phyloP scores from a whole-genome alignment of 768 basidiomycete species.

The Royoungia palumana region DNA sequence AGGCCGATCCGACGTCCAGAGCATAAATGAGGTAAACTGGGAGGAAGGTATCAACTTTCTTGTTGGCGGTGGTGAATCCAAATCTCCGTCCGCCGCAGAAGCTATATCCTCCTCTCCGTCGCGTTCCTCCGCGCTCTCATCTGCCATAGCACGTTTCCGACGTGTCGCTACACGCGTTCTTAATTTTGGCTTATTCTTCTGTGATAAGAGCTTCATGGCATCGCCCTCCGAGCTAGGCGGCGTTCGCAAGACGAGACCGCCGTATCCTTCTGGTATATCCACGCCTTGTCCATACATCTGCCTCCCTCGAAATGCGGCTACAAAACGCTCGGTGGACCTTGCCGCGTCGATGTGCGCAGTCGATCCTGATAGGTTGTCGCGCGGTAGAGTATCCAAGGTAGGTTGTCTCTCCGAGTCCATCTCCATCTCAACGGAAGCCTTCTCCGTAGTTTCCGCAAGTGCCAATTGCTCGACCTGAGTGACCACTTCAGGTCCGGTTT shows the following conservation, averaged over 20 bases:
- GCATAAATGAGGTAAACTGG: slow-evolving; percentile 61
- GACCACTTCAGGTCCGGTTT: not conserved
- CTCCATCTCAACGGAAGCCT: not conserved
- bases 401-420: slow-evolving; percentile 16
- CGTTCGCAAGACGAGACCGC: slow-evolving; percentile 57
- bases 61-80: slow-evolving; percentile 5
- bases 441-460: not conserved
- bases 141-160: slow-evolving; percentile 25
- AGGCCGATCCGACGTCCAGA: slow-evolving; percentile 74
- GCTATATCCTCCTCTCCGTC: slow-evolving; percentile 24
- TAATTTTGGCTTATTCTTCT: slow-evolving; percentile 10
- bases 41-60: slow-evolving; percentile 46
- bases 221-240: slow-evolving; percentile 11
- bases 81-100: slow-evolving; percentile 4
- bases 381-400: not conserved
- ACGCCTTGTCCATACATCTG: slow-evolving; percentile 64
- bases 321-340: slow-evolving; percentile 25
- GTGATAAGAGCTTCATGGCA: slow-evolving; percentile 2
- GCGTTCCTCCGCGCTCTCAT: slow-evolving; percentile 27
- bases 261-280: slow-evolving; percentile 61
- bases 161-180: slow-evolving; percentile 11
- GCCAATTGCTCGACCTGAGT: not conserved
- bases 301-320: slow-evolving; percentile 75
- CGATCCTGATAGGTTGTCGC: not conserved
- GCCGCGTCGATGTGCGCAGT: not conserved